These are phyloP conservation scores for Chalaropsis ovoidea DNA, from an alignment of 2,329 filamentous ascomycete species.

Conservation along the genomic window DNA sequence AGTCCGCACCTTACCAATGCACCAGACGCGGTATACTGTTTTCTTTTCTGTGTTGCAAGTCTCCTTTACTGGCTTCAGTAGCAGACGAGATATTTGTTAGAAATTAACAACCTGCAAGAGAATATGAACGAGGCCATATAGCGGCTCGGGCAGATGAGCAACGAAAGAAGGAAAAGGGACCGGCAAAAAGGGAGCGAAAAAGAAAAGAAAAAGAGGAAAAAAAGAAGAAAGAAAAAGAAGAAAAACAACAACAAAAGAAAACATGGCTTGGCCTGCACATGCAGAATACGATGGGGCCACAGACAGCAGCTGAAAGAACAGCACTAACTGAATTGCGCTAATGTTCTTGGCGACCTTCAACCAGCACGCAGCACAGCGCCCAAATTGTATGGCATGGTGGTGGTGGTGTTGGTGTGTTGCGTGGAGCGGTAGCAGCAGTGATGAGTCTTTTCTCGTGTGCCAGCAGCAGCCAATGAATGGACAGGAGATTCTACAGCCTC, in stretches of 20 bases:
- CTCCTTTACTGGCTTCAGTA: too few species aligned
- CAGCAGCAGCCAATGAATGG: too few species aligned
- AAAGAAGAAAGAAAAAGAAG: background rate
- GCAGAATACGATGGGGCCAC: background rate
- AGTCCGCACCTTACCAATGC: too few species aligned
- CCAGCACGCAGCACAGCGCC: background rate
- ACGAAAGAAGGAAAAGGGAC: too few species aligned
- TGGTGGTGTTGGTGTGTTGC: background rate
- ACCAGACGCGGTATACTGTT: background rate
- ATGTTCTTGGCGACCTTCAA: background rate
- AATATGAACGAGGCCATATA: too few species aligned
- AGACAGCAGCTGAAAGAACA: background rate
- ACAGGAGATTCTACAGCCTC: too few species aligned
- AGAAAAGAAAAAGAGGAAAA: background rate
- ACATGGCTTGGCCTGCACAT: background rate
- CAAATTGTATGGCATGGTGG: background rate
- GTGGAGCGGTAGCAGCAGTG: too few species aligned
- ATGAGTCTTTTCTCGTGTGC: too few species aligned
- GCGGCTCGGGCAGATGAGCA: too few species aligned
- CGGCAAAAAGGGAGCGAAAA: background rate
- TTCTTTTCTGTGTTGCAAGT: background rate
- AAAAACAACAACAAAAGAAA: background rate
- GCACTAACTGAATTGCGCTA: background rate
- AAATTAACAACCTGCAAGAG: too few species aligned
- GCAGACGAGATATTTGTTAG: too few species aligned